Base-by-base conservation (phyloP, 73 alveolate species). In the Paramecium tetraurelia region DNA sequence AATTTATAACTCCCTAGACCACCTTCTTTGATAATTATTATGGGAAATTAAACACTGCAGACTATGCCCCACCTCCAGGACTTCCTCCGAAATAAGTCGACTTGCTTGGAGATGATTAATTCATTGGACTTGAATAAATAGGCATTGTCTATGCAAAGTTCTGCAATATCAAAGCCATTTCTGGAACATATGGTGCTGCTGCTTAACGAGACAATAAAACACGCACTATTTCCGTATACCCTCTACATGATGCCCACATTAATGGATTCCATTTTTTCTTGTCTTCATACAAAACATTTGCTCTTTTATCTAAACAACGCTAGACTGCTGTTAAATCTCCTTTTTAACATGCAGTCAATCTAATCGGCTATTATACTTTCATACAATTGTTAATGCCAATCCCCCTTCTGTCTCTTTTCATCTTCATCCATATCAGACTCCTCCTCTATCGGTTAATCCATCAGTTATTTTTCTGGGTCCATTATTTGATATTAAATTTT, bases 171-270 rank as follows among this genome's bases (percentile, higher is more conserved):
- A n/a, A 7, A 12, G 46, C 90, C 33, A 31, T 40, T 9, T 71
- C 92, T 1, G 75, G 80, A 46, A 58, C 44, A 38, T 69, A 70
- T 12, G 48, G 71, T 40, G 70, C 70, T 38, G 94, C 86, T 35
- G 86, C 94, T 70, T 71, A 58, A 5, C 84, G 48, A 40, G 53
- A 69, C 22, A 89, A 40, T 20, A 89, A 72, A 10, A 89, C 80
- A 41, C 94, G 76, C 40, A 71, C 90, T 36, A 89, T 89, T 20
- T 70, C 94, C 16, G 69, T 63, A 18, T 68, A 83, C 10, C 94
- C 94, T 89, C 75, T 89, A 27, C 94, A 89, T 10, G 94, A 84
- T 41, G 94, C 94, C 94, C 94, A 89, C 86, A 89, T 89, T 24
- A 89, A 41, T 41, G 94, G 92, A 63, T 58, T 89, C 94, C 94